These are phyloP conservation scores for Diophrys appendiculata DNA, from an alignment of 73 alveolate species.

Conservation along the genomic window DNA sequence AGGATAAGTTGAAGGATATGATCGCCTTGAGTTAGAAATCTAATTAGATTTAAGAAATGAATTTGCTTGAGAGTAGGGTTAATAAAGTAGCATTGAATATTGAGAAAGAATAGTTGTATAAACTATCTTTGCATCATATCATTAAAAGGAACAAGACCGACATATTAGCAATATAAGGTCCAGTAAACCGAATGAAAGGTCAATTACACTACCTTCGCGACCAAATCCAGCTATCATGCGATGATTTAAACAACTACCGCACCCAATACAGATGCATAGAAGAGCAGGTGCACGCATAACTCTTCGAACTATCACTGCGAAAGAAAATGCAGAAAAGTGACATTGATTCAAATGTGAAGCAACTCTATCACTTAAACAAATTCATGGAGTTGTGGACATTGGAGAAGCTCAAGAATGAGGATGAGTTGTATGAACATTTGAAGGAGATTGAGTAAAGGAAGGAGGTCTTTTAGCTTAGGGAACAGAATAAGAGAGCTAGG, in stretches of 20 bases:
- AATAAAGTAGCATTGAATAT: neutral
- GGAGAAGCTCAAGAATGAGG: neutral
- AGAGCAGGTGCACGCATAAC: neutral
- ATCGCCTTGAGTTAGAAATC: neutral
- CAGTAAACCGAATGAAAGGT: neutral
- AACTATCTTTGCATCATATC: neutral
- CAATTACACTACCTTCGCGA: neutral
- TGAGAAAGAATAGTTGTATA: neutral
- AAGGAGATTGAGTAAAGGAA: neutral
- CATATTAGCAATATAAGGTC: neutral
- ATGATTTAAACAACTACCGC: neutral
- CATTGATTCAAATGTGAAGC: neutral
- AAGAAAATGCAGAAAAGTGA: neutral
- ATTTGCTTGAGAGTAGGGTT: neutral
- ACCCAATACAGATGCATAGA: neutral
- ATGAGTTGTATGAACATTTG: neutral
- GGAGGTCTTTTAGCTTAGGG: too few relatives aligned
- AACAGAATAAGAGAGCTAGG: too few relatives aligned
- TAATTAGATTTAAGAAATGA: neutral
- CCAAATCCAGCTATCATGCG: neutral
- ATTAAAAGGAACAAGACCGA: neutral
- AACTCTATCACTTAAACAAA: neutral
- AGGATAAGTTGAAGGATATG: neutral
- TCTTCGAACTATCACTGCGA: neutral
- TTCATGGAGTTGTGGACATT: conserved; percentile 9